A percentile compares a stretch with the other conserved stretches of the same genome.
These are phyloP conservation scores for Alternaria metachromatica DNA, from an alignment of 2,329 filamentous ascomycete genomes.

Conservation along the genomic window DNA sequence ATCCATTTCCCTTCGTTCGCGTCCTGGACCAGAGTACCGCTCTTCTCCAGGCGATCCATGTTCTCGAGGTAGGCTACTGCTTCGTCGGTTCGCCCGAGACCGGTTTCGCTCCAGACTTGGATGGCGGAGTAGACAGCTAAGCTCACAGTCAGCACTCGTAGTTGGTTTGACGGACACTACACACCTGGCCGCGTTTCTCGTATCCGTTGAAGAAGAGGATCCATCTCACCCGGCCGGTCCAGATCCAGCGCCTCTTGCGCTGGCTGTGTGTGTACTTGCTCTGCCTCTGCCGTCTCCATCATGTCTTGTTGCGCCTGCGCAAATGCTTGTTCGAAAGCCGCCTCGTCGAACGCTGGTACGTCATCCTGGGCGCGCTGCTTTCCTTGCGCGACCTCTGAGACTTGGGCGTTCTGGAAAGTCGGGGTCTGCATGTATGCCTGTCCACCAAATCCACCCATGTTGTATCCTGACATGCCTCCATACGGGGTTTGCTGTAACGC, in stretches of 20 bases:
- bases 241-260: conserved; percentile 22
- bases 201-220: conserved; percentile 42
- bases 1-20: conserved; percentile 44
- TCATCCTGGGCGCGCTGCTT: conserved; percentile 45
- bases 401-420: conserved; percentile 25
- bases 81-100: conserved; percentile 34
- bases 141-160: conserved; percentile 19
- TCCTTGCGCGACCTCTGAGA: conserved; percentile 39
- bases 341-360: conserved; percentile 59
- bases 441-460: conserved; percentile 35
- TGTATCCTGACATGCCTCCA: conserved; percentile 35
- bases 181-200: conserved; percentile 44
- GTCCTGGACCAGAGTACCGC: conserved; percentile 35
- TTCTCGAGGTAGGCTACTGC: conserved; percentile 33
- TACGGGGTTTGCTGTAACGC: conserved; percentile 35
- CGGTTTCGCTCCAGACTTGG: conserved; percentile 43
- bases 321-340: conserved; percentile 63
- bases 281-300: conserved; percentile 28
- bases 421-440: conserved; percentile 34
- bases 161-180: conserved; percentile 23
- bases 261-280: conserved; percentile 22
- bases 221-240: conserved; percentile 34
- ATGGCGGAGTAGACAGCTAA: conserved; percentile 43
- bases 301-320: conserved; percentile 55
- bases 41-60: conserved; percentile 34